These are phyloP conservation scores for Fistulinella cinereoalba DNA, from an alignment of 1,284 basidiomycete genomes.

Conservation along the genomic window DNA sequence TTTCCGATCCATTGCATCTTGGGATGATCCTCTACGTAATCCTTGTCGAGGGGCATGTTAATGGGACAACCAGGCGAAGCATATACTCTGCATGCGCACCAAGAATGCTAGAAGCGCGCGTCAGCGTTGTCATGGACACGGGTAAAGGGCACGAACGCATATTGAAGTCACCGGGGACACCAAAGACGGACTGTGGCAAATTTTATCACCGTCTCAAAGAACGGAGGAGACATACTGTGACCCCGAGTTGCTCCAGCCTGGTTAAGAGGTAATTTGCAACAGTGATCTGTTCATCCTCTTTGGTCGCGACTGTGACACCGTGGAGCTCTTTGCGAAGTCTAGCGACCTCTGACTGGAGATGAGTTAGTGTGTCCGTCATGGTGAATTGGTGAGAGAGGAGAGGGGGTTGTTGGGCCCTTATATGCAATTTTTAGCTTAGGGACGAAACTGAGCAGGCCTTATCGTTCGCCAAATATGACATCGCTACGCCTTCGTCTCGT, in stretches of 20 bases:
- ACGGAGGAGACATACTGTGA: slow-evolving; percentile 45
- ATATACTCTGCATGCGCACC: slow-evolving; percentile 36
- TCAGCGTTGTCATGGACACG: not conserved
- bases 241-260: slow-evolving; percentile 65
- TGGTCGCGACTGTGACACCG: slow-evolving; percentile 35
- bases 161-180: slow-evolving; percentile 93
- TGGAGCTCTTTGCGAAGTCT: slow-evolving; percentile 55
- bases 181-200: slow-evolving; percentile 65
- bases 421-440: slow-evolving; percentile 2
- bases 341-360: slow-evolving; percentile 50
- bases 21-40: slow-evolving; percentile 82
- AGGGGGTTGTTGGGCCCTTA: not conserved
- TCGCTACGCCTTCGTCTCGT: not conserved
- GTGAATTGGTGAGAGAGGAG: not conserved
- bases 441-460: too few species aligned
- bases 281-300: slow-evolving; percentile 48
- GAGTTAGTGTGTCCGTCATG: slow-evolving; percentile 18
- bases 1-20: slow-evolving; percentile 88
- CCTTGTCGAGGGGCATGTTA: slow-evolving; percentile 40
- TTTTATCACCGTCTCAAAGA: not conserved
- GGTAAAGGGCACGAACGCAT: slow-evolving; percentile 45
- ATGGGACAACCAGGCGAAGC: not conserved
- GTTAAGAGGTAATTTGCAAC: slow-evolving; percentile 72
- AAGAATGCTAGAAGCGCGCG: slow-evolving; percentile 42
- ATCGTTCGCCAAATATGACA: too few species aligned